Evolutionary conservation across 805 yeast species (phyloP).

Genomic region (Kodamaea kaohsiungensis): DNA sequence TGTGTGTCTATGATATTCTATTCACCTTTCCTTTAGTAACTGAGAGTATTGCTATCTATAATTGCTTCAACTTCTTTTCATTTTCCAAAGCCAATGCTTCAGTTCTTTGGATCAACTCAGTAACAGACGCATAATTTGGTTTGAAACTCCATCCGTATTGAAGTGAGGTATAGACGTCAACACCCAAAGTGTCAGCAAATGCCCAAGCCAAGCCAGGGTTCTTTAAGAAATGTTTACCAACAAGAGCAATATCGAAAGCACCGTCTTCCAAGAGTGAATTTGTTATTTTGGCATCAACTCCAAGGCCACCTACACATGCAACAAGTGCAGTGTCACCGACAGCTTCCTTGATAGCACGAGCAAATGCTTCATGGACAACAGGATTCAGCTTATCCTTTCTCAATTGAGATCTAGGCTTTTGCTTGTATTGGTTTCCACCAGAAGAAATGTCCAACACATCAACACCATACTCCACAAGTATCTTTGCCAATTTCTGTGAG

Average conservation of each 20-base stretch:
- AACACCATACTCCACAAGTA: slow-evolving; percentile 44
- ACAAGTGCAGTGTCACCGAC: slow-evolving; percentile 45
- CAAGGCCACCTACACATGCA: slow-evolving; percentile 49
- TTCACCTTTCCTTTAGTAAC: too few relatives aligned
- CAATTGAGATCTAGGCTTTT: slow-evolving; percentile 22
- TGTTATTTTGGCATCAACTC: slow-evolving; percentile 32
- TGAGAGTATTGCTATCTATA: too few relatives aligned
- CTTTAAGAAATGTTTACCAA: slow-evolving; percentile 47
- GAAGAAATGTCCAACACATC: slow-evolving; percentile 56
- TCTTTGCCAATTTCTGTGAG: slow-evolving; percentile 39
- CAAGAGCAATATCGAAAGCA: slow-evolving; percentile 47
- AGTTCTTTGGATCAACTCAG: slow-evolving; percentile 19
- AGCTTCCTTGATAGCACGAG: slow-evolving; percentile 43
- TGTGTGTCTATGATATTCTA: too few relatives aligned
- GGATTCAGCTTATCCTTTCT: neutral
- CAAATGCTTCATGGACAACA: slow-evolving; percentile 22
- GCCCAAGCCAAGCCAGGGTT: slow-evolving; percentile 50
- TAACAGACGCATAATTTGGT: slow-evolving; percentile 19
- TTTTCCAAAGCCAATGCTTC: neutral
- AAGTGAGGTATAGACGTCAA: slow-evolving; percentile 37
- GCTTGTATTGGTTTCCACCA: slow-evolving; percentile 47
- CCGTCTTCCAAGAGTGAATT: slow-evolving; percentile 43
- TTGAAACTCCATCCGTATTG: slow-evolving; percentile 23
- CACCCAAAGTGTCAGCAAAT: slow-evolving; percentile 52
- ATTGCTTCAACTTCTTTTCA: too few relatives aligned